These are phyloP conservation scores for Parvularia atlantis DNA, from an alignment of 78 protist genomes.

Conservation along the genomic window DNA sequence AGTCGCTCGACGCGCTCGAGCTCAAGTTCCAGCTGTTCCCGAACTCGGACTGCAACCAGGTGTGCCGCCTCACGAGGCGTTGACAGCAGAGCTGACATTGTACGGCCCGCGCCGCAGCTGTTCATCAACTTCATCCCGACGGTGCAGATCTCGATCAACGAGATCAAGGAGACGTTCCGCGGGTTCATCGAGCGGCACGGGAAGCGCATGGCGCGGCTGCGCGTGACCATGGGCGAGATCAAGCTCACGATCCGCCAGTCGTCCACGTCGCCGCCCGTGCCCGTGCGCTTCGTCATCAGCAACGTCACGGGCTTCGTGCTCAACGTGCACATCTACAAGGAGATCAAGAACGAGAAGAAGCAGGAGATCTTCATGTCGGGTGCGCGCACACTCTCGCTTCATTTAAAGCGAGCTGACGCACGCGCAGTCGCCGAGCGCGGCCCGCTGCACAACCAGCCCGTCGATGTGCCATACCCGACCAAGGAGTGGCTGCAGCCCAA, in stretches of 20 bases:
- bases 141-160: slow-evolving; percentile 32
- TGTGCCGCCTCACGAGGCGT: no score
- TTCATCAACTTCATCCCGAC: slow-evolving; percentile 76
- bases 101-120: no score
- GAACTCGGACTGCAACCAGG: slow-evolving; percentile 40
- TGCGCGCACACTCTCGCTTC: no score
- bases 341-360: slow-evolving; percentile 18
- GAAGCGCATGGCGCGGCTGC: slow-evolving; percentile 48
- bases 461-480: slow-evolving; percentile 60
- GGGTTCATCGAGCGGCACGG: slow-evolving; percentile 49
- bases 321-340: slow-evolving; percentile 51
- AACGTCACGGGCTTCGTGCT: slow-evolving; percentile 55
- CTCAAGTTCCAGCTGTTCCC: neutral
- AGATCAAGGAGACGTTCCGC: slow-evolving; percentile 22
- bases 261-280: slow-evolving; percentile 10
- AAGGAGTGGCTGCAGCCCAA: slow-evolving; percentile 36
- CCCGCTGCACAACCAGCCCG: neutral
- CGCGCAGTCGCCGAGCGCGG: slow-evolving; percentile 21
- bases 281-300: slow-evolving; percentile 43
- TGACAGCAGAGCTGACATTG: no score
- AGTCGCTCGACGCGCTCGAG: slow-evolving; percentile 67
- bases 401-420: no score
- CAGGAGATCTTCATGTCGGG: slow-evolving; percentile 19
- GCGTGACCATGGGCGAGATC: slow-evolving; percentile 71
- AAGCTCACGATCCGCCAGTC: slow-evolving; percentile 21